phyloP scores from a whole-genome alignment of 2,329 filamentous ascomycete species.

The Parastagonospora avenae region DNA sequence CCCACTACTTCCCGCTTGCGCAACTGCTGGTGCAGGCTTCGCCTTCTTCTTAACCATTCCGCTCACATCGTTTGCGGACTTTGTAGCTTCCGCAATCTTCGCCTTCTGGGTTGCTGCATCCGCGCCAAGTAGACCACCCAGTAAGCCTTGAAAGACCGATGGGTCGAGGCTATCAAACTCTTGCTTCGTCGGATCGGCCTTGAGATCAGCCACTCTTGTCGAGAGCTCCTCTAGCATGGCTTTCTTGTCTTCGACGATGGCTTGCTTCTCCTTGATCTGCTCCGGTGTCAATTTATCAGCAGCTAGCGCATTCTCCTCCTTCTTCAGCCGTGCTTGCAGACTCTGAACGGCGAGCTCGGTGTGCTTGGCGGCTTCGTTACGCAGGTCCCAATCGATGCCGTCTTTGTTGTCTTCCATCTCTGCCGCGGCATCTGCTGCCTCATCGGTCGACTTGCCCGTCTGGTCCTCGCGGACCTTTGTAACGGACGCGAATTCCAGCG shows the following conservation, averaged over 20 bases:
- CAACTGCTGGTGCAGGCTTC: slow-evolving; percentile 22
- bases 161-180: slow-evolving; percentile 49
- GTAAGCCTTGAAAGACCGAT: slow-evolving; percentile 62
- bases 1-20: slow-evolving; percentile 17
- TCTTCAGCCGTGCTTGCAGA: slow-evolving; percentile 71
- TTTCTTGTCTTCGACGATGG: slow-evolving; percentile 72
- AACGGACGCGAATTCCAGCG: slow-evolving; percentile 89
- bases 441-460: slow-evolving; percentile 44
- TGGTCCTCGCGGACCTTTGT: slow-evolving; percentile 64
- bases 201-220: slow-evolving; percentile 69
- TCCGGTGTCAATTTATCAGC: slow-evolving; percentile 54
- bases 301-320: slow-evolving; percentile 70
- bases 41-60: slow-evolving; percentile 71
- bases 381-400: slow-evolving; percentile 69
- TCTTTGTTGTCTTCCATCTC: slow-evolving; percentile 51
- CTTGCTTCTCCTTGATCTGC: slow-evolving; percentile 66
- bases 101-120: slow-evolving; percentile 65
- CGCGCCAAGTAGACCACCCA: slow-evolving; percentile 68
- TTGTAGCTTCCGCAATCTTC: slow-evolving; percentile 73
- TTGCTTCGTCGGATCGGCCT: slow-evolving; percentile 59
- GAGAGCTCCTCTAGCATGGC: slow-evolving; percentile 77
- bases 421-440: slow-evolving; percentile 29
- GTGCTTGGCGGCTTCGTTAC: slow-evolving; percentile 72
- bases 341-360: slow-evolving; percentile 76
- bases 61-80: slow-evolving; percentile 73